Conservation (phyloP, 371 early-diverging fungal species). For the Smittium culicis region DNA sequence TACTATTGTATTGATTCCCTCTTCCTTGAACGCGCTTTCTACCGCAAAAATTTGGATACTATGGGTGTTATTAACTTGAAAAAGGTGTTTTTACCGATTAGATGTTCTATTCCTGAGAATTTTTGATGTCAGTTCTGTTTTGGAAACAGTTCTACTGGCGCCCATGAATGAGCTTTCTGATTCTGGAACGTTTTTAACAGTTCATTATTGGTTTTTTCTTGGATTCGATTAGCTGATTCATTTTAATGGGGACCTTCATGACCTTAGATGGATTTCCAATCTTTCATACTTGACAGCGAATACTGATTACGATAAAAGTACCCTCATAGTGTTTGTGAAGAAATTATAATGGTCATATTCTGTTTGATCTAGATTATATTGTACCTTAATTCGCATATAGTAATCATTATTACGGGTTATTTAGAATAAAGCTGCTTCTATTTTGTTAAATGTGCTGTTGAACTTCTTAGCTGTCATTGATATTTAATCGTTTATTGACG, state of each 20-base stretch:
- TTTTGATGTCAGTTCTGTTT: background rate
- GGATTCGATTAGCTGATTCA: background rate
- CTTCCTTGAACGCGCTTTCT: background rate
- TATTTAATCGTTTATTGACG: background rate
- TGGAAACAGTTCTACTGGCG: background rate
- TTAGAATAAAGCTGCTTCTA: background rate
- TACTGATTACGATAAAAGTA: background rate
- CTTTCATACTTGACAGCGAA: background rate
- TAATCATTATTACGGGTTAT: background rate
- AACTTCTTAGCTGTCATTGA: background rate
- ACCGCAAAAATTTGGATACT: background rate
- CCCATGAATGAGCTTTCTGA: background rate
- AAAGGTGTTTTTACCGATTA: background rate
- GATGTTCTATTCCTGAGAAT: background rate
- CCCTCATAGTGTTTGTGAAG: background rate
- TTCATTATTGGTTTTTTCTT: background rate
- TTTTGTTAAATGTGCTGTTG: background rate
- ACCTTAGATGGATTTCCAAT: background rate
- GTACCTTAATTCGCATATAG: background rate
- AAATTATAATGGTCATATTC: background rate
- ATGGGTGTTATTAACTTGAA: background rate
- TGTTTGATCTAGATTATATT: background rate
- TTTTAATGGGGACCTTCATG: background rate
- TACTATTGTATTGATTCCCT: background rate
- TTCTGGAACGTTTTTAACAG: background rate